A percentile compares a stretch with the other conserved stretches of the same genome.
phyloP scores from a whole-genome alignment of 2,329 filamentous ascomycete species.

The Aspergillus puulaauensis region DNA sequence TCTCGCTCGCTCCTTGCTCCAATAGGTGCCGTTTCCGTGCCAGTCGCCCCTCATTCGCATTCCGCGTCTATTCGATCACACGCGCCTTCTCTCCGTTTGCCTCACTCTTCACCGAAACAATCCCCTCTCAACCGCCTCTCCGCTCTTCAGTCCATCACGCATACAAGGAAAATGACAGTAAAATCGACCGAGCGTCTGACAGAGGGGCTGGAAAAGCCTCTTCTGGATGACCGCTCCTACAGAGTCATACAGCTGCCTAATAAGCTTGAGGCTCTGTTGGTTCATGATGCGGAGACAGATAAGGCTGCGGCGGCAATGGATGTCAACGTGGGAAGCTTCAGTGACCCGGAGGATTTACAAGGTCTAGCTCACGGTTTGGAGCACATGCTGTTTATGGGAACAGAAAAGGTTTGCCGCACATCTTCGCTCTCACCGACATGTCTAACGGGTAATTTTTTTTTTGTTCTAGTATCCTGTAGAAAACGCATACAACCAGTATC shows the following conservation, averaged over 20 bases:
- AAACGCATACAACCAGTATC: slow-evolving; percentile 93
- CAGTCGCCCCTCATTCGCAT: slow-evolving; percentile 17
- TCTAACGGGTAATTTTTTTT: background rate
- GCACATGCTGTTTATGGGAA: slow-evolving; percentile 97
- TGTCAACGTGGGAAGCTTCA: slow-evolving; percentile 94
- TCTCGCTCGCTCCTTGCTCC: slow-evolving; percentile 16
- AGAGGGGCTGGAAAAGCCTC: slow-evolving; percentile 76
- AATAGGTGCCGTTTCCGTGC: slow-evolving; percentile 10
- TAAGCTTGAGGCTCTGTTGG: slow-evolving; percentile 83
- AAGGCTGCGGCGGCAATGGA: slow-evolving; percentile 95
- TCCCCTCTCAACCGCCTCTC: slow-evolving; percentile 21
- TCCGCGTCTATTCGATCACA: slow-evolving; percentile 17
- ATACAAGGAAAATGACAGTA: slow-evolving; percentile 25
- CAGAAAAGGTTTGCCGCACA: slow-evolving; percentile 68
- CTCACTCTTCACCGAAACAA: slow-evolving; percentile 6
- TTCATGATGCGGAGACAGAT: slow-evolving; percentile 92
- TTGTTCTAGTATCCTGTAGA: slow-evolving; percentile 73
- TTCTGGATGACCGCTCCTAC: slow-evolving; percentile 82
- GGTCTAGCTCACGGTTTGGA: slow-evolving; percentile 96
- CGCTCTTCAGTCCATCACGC: slow-evolving; percentile 17
- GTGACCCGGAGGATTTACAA: slow-evolving; percentile 84
- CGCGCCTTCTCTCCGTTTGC: slow-evolving; percentile 10
- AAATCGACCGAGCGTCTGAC: slow-evolving; percentile 52
- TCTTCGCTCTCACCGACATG: background rate
- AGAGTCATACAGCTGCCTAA: slow-evolving; percentile 83